Conservation (phyloP, 192 early-diverging fungal genomes). For the Dispira simplex region DNA sequence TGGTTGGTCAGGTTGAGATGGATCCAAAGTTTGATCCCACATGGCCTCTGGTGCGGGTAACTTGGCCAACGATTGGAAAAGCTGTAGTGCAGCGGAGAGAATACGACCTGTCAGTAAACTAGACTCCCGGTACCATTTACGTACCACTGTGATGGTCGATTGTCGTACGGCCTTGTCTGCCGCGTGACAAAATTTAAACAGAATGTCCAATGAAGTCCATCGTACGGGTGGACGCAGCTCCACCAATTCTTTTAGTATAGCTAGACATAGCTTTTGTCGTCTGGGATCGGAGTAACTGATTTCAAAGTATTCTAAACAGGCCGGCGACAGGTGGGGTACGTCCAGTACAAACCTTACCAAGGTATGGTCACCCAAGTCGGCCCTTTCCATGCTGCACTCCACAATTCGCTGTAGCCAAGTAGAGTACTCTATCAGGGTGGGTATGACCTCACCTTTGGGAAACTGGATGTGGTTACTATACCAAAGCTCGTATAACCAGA, state of each 20-base stretch:
- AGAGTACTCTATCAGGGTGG: not conserved
- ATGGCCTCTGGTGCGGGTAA: conserved; percentile 5
- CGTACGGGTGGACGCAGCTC: not conserved
- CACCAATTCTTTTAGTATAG: not conserved
- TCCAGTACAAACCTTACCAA: not conserved
- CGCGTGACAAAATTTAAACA: not conserved
- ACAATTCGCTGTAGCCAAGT: not conserved
- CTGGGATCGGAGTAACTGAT: not conserved
- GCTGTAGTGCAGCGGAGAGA: not conserved
- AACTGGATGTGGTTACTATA: not conserved
- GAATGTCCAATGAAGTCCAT: not conserved
- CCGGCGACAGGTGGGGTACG: no score
- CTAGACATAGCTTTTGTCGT: not conserved
- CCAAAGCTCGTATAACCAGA: conserved; percentile 10
- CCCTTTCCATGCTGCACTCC: not conserved
- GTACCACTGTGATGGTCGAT: not conserved
- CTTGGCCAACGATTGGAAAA: not conserved
- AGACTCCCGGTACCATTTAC: conserved; percentile 5
- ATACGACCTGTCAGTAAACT: not conserved
- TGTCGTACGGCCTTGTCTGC: conserved; percentile 2
- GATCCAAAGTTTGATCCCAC: not conserved
- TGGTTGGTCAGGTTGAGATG: not conserved
- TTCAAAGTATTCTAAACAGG: no score
- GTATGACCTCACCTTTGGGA: not conserved
- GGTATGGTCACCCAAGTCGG: not conserved